Percentiles rank a stretch among this genome's conserved stretches.
Conservation (phyloP, 371 early-diverging fungal genomes). For the Syncephalastrum racemosum region DNA sequence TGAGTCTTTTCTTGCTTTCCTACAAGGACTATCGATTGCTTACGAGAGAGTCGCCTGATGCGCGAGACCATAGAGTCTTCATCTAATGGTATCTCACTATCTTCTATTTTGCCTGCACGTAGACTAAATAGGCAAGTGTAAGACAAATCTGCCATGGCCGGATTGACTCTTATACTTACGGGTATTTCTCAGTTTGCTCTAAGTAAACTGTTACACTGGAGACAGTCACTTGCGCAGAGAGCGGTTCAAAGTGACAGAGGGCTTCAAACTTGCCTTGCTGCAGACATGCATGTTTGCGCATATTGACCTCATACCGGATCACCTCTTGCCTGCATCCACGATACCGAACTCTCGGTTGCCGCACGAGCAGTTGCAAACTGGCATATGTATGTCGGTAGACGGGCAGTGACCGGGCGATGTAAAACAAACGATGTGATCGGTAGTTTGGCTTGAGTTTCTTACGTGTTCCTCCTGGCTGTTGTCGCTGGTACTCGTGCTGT, state of each 20-base stretch:
- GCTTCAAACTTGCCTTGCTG: constrained; percentile 15
- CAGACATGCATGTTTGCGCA: constrained; percentile 27
- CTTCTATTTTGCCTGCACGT: neutral
- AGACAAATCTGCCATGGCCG: neutral
- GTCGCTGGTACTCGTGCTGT: too few species aligned
- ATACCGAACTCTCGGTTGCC: constrained; percentile 25
- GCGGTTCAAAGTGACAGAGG: constrained; percentile 19
- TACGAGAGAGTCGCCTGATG: neutral
- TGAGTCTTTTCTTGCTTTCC: neutral
- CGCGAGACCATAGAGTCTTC: neutral
- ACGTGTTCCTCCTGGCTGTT: too few species aligned
- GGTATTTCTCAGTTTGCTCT: constrained; percentile 31
- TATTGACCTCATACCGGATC: constrained; percentile 26
- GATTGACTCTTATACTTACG: constrained; percentile 20
- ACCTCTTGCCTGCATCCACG: constrained; percentile 21
- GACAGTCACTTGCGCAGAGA: constrained; percentile 17
- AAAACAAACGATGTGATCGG: constrained; percentile 1
- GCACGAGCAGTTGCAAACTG: constrained; percentile 19
- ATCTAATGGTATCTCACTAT: neutral
- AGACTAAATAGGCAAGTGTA: neutral
- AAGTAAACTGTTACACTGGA: constrained; percentile 16
- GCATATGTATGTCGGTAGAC: constrained; percentile 29
- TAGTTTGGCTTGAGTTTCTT: too few species aligned
- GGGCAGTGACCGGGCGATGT: constrained; percentile 14
- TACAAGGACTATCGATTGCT: neutral